Evolutionary conservation across 1,284 basidiomycete species (phyloP), one percentile per base, ranked within the genome.

Genomic region (Leccinum griseonigrum): DNA sequence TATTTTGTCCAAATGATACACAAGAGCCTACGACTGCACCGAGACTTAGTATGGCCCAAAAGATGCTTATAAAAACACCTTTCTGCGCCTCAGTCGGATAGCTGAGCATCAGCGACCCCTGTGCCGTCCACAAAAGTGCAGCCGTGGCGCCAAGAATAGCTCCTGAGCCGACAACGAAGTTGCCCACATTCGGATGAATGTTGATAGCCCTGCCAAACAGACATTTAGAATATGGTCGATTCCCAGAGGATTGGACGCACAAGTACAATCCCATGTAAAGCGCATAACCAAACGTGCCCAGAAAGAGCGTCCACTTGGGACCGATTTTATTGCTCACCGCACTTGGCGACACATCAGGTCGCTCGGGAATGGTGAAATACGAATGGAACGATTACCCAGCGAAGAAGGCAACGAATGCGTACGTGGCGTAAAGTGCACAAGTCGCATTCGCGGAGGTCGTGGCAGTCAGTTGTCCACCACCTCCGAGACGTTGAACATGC

Each of bases 41-140:
- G 10, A 85, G 72, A 65, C 88, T 88, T 75, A 88, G 88, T 66
- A 88, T 83, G 54, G 79, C 76, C 88, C 88, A 91, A 72, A 90
- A 86, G 57, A 88, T 78, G 52, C 79, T 80, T 66, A 89, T 86
- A 68, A 78, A 83, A 38, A 75, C 71, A 2, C 88, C 86, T 72
- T 89, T 89, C 67, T 85, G 77, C 62, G 77, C 66, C 67, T 82
- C 81, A 62, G 79, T 84, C 0, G 85, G 82, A 68, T 88, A 88
- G 3, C 83, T 78, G 54, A 88, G 76, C 82, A 87, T 88, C 62
- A 87, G 73, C 2, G 83, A 81, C 4, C 86, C 86, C 67, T 88
- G 87, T 0, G 85, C 83, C 0, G 85, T 82, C 85, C 85, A 87
- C n/a, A 89, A 77, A 18, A 89, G 72, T 10, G 84, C 83, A 9